phyloP scores from a whole-genome alignment of 805 yeast species.

The Pichia paraexigua region DNA sequence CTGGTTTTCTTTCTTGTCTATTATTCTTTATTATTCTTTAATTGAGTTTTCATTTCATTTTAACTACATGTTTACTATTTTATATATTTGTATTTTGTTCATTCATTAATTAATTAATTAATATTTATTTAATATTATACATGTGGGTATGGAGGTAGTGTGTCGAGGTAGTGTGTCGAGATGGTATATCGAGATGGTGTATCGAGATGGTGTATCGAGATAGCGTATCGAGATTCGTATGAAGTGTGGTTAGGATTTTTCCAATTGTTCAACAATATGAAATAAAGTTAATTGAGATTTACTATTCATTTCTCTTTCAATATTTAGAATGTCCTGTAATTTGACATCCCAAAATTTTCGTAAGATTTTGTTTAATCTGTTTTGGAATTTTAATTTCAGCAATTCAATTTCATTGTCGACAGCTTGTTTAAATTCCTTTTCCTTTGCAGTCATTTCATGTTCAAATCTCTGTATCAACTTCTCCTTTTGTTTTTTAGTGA shows the following conservation, averaged over 20 bases:
- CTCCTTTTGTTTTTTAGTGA: constrained; percentile 32
- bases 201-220: no score
- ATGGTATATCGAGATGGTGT: no score
- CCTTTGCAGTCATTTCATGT: constrained; percentile 14
- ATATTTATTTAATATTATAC: not conserved
- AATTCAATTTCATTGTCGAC: constrained; percentile 24
- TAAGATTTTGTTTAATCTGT: constrained; percentile 39
- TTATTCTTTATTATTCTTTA: constrained; percentile 1
- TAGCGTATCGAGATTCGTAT: no score
- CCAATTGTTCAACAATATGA: constrained; percentile 24
- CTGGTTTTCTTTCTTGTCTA: not conserved
- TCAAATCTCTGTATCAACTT: constrained; percentile 26
- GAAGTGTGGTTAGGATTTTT: constrained; percentile 6
- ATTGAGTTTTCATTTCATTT: not conserved
- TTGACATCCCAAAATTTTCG: constrained; percentile 43
- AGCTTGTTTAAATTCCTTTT: constrained; percentile 11
- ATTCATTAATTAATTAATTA: not conserved
- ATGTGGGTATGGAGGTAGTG: no score
- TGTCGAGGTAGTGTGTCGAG: no score
- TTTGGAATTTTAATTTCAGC: constrained; percentile 26
- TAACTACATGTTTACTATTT: not conserved
- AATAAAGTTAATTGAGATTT: constrained; percentile 19
- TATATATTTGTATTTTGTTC: not conserved
- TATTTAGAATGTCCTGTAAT: constrained; percentile 34
- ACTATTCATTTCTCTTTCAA: constrained; percentile 36